Evolutionary conservation across 2,329 filamentous ascomycete genomes (phyloP).

Genomic region (Lojkania enalia): DNA sequence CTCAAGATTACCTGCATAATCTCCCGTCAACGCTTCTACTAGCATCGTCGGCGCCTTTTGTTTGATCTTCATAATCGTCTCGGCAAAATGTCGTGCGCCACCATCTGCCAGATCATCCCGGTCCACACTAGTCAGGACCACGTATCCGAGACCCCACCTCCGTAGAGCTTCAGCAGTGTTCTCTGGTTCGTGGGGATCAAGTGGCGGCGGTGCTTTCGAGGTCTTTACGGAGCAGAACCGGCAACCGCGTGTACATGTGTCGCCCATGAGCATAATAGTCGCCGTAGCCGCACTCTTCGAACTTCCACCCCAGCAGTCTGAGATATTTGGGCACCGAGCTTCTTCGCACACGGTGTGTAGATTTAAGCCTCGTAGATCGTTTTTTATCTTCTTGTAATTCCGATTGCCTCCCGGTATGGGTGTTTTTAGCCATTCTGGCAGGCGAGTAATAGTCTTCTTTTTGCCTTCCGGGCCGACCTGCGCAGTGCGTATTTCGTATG

Average conservation of each 20-base stretch:
- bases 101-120: slow-evolving; percentile 90
- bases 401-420: slow-evolving; percentile 76
- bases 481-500: slow-evolving; percentile 64
- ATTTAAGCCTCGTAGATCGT: slow-evolving; percentile 83
- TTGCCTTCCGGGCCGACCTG: slow-evolving; percentile 61
- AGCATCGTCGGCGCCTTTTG: slow-evolving; percentile 69
- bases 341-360: slow-evolving; percentile 98
- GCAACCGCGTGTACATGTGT: slow-evolving; percentile 95
- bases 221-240: slow-evolving; percentile 98
- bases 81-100: slow-evolving; percentile 85
- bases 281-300: slow-evolving; percentile 90
- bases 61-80: slow-evolving; percentile 94
- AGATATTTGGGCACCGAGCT: slow-evolving; percentile 95
- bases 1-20: slow-evolving; percentile 82
- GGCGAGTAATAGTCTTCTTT: slow-evolving; percentile 68
- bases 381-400: slow-evolving; percentile 94
- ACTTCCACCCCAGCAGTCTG: slow-evolving; percentile 94
- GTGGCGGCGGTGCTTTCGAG: slow-evolving; percentile 69
- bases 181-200: slow-evolving; percentile 96
- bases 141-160: slow-evolving; percentile 93
- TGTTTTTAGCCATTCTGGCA: slow-evolving; percentile 95
- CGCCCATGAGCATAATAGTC: slow-evolving; percentile 99
- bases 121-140: slow-evolving; percentile 91
- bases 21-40: slow-evolving; percentile 84
- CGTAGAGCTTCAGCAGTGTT: slow-evolving; percentile 91